Percentiles rank a stretch among this genome's conserved stretches.
Evolutionary conservation across 192 early-diverging fungal genomes (phyloP).

Genomic region (Chytriomyces hyalinus): DNA sequence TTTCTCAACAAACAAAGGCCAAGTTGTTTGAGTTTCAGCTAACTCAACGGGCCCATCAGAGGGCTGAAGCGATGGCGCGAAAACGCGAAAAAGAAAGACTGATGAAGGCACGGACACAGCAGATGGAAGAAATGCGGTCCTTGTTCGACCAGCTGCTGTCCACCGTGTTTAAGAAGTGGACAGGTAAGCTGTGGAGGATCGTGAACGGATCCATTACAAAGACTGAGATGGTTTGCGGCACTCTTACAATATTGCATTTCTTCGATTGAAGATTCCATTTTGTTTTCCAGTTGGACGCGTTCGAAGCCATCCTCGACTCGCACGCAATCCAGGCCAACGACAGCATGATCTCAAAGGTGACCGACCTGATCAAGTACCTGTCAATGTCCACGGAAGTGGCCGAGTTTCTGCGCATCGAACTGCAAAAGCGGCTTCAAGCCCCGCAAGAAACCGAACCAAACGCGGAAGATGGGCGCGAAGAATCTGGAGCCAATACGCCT

Average conservation of each 20-base stretch:
- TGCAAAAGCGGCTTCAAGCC: background rate
- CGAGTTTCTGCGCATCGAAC: constrained; percentile 16
- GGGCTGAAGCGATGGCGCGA: constrained; percentile 48
- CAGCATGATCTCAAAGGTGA: constrained; percentile 33
- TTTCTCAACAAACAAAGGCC: constrained; percentile 44
- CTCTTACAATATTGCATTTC: background rate
- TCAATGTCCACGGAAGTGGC: constrained; percentile 40
- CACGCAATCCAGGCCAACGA: constrained; percentile 35
- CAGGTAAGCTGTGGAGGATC: constrained; percentile 44
- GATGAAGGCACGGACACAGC: constrained; percentile 36
- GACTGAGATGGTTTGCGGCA: constrained; percentile 44
- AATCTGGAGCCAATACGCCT: background rate
- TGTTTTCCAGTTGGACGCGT: constrained; percentile 17
- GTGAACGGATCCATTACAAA: constrained; percentile 41
- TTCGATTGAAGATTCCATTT: background rate
- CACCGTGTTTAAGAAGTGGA: constrained; percentile 54
- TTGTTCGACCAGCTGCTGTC: constrained; percentile 49
- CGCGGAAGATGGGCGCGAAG: background rate
- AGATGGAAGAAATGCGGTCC: constrained; percentile 42
- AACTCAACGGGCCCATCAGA: constrained; percentile 38
- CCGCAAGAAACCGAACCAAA: background rate
- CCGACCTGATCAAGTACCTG: constrained; percentile 24
- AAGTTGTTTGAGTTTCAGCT: constrained; percentile 53
- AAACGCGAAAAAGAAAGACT: constrained; percentile 50
- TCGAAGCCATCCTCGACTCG: constrained; percentile 17